phyloP scores from a whole-genome alignment of 164 flowering plant genomes.

The Umbellularia californica region DNA sequence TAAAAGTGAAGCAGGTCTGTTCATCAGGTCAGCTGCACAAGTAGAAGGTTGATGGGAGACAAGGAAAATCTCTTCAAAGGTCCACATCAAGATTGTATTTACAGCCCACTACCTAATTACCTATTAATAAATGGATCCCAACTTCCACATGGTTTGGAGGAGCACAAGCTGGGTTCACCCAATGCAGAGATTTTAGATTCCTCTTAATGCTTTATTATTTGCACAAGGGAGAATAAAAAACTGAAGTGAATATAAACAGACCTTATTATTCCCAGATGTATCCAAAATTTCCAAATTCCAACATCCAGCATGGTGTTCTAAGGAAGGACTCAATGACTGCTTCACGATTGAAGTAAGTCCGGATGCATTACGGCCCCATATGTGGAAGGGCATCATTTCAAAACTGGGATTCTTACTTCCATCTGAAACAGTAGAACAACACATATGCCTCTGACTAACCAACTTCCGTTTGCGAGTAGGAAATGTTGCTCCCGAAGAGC shows the following conservation, averaged over 20 bases:
- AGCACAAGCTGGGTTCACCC: neutral
- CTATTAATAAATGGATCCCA: neutral
- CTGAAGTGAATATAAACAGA: neutral
- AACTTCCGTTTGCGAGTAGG: constrained; percentile 15
- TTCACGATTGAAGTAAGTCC: constrained; percentile 9
- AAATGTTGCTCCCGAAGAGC: constrained; percentile 8
- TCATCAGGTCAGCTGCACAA: neutral
- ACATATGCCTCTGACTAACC: constrained; percentile 11
- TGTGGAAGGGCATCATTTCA: neutral
- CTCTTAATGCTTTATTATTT: neutral
- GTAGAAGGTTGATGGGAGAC: neutral
- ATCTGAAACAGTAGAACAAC: constrained; percentile 5
- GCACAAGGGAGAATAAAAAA: neutral
- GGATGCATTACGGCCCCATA: constrained; percentile 4
- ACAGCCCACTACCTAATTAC: no score
- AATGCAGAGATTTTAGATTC: neutral
- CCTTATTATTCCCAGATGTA: constrained; percentile 21
- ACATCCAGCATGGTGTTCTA: constrained; percentile 11
- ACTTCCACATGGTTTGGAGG: neutral
- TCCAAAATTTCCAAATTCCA: constrained; percentile 5
- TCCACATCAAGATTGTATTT: neutral
- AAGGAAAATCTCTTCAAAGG: neutral
- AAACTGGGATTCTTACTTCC: constrained; percentile 12
- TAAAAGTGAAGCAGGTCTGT: neutral
- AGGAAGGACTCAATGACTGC: constrained; percentile 4